These are phyloP conservation scores for Ophiorrhiza pumila DNA, from an alignment of 257 asterid genomes.

Conservation along the genomic window DNA sequence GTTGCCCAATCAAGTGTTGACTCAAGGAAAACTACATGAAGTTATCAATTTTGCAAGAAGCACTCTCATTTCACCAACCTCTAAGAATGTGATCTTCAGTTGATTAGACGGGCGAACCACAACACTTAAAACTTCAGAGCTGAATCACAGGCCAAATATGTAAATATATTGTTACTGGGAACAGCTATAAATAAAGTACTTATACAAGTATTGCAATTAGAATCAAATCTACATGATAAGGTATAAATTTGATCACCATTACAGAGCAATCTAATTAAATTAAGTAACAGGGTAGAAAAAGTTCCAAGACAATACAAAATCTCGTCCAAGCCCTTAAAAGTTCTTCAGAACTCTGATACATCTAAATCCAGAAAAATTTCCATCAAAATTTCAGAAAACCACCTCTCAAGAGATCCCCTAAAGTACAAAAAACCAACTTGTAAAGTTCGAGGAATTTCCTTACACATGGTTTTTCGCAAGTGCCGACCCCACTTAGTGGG, in stretches of 20 bases:
- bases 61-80: conserved; percentile 50
- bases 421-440: not conserved
- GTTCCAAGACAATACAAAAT: too few relatives aligned
- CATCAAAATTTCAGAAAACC: not conserved
- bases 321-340: not conserved
- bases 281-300: not conserved
- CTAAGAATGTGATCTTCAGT: conserved; percentile 93
- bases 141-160: conserved; percentile 40
- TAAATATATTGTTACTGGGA: conserved; percentile 19
- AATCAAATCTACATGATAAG: not conserved
- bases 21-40: not conserved
- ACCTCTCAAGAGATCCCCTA: not conserved
- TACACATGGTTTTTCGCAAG: too few relatives aligned
- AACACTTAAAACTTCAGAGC: conserved; percentile 86
- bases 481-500: too few relatives aligned
- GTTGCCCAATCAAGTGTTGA: not conserved
- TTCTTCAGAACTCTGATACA: not conserved
- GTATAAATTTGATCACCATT: not conserved
- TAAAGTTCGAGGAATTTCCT: not conserved
- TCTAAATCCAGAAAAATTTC: not conserved
- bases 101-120: conserved; percentile 72
- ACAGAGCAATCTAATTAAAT: not conserved
- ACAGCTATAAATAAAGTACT: not conserved
- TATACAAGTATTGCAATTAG: not conserved
- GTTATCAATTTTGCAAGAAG: not conserved